These are phyloP conservation scores for Leccinum disarticulatum DNA, from an alignment of 768 basidiomycete species.

Conservation along the genomic window DNA sequence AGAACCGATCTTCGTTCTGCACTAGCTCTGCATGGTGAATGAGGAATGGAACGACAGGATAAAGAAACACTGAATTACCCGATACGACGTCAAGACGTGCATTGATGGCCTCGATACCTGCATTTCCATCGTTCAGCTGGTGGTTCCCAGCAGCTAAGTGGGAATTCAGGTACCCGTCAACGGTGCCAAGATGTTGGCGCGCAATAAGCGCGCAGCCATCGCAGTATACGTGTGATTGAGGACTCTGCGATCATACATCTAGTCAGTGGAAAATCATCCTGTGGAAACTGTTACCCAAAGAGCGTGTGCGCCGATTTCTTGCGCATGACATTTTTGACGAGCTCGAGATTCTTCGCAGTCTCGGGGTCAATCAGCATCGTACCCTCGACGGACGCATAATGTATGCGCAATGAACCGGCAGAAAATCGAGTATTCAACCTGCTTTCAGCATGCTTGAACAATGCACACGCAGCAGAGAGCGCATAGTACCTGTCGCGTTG, in stretches of 20 bases:
- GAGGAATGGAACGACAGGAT: neutral
- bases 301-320: constrained; percentile 74
- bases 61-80: constrained; percentile 41
- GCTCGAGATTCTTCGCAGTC: constrained; percentile 84
- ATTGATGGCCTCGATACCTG: constrained; percentile 55
- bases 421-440: constrained; percentile 72
- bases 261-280: neutral
- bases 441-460: constrained; percentile 82
- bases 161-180: constrained; percentile 53
- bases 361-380: constrained; percentile 95
- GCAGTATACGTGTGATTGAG: constrained; percentile 85
- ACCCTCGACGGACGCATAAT: constrained; percentile 79
- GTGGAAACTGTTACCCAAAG: constrained; percentile 55
- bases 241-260: constrained; percentile 40
- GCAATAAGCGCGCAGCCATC: constrained; percentile 82
- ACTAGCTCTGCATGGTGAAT: constrained; percentile 57
- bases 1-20: constrained; percentile 72
- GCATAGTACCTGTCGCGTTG: constrained; percentile 70
- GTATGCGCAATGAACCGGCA: constrained; percentile 65
- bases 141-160: neutral
- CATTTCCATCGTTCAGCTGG: neutral
- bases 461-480: constrained; percentile 78
- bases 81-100: constrained; percentile 86
- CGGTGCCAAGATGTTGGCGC: constrained; percentile 81
- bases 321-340: constrained; percentile 71